A percentile compares a stretch with the other conserved stretches of the same genome.
phyloP scores from a whole-genome alignment of 768 basidiomycete genomes.

The Pleurotus giganteus region DNA sequence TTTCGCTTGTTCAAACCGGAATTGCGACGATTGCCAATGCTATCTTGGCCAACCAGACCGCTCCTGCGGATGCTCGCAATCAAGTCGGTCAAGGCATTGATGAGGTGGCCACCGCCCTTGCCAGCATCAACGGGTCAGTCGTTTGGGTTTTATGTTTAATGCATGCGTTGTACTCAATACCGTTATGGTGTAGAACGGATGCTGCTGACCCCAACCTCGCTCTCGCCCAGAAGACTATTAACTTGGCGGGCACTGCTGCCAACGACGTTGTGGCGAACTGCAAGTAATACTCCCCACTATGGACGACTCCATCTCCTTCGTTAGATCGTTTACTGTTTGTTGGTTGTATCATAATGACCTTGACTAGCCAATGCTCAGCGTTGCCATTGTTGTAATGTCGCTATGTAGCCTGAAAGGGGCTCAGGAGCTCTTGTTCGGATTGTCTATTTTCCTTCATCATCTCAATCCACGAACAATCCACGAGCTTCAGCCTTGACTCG shows the following conservation, averaged over 20 bases:
- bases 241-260: not conserved
- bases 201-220: constrained; percentile 12
- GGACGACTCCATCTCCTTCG: not conserved
- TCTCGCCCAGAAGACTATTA: not conserved
- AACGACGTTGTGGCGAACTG: constrained; percentile 3
- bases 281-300: not conserved
- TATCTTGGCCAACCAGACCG: constrained; percentile 2
- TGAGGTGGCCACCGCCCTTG: constrained; percentile 3
- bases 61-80: constrained; percentile 9
- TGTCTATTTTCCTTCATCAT: no score
- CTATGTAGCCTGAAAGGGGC: no score
- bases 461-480: no score
- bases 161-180: not conserved
- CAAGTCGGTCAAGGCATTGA: constrained; percentile 9
- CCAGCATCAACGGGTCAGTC: constrained; percentile 12
- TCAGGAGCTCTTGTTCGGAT: no score
- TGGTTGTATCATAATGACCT: not conserved
- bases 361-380: no score
- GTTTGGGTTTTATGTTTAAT: not conserved
- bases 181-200: not conserved
- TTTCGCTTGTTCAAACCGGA: not conserved
- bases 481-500: no score
- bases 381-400: no score
- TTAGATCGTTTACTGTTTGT: not conserved
- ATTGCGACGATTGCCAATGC: constrained; percentile 8